Percentiles rank a stretch among this genome's conserved stretches.
phyloP scores from a whole-genome alignment of 176 grass and related monocot species.

The Rhipidocladum racemiflorum region DNA sequence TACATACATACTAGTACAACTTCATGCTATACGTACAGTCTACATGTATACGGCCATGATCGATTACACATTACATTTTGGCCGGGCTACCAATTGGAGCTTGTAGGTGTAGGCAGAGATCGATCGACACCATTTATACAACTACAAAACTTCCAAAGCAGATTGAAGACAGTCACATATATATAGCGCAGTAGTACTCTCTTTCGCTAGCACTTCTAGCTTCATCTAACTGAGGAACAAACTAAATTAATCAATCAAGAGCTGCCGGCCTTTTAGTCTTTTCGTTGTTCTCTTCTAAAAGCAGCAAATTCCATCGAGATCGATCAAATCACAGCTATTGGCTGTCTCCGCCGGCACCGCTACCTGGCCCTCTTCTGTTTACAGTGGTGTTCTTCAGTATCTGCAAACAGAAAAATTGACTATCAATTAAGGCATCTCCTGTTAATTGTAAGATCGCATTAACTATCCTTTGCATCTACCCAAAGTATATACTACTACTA shows the following conservation, averaged over 20 bases:
- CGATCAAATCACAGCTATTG: constrained; percentile 14
- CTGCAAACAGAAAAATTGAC: constrained; percentile 34
- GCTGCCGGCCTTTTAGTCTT: neutral
- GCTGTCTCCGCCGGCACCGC: constrained; percentile 57
- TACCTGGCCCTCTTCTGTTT: constrained; percentile 63
- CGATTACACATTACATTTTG: neutral
- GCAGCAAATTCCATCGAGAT: neutral
- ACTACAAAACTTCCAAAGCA: neutral
- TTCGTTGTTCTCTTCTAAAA: neutral
- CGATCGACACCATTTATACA: neutral
- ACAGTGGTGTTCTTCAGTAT: constrained; percentile 92
- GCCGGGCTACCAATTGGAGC: neutral
- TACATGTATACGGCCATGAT: neutral
- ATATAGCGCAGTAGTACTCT: neutral
- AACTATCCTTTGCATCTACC: neutral
- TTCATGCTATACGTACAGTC: too few relatives aligned
- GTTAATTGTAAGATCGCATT: neutral
- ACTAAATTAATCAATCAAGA: neutral
- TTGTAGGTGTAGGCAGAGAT: neutral
- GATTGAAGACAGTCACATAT: neutral
- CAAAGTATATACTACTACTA: too few relatives aligned
- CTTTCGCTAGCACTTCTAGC: neutral
- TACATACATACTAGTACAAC: neutral
- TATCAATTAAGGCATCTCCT: neutral
- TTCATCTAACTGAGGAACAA: neutral